Percentiles rank a stretch among this genome's conserved stretches.
Conservation (phyloP, 148 eudicot species). For the Limonium bicolor region DNA sequence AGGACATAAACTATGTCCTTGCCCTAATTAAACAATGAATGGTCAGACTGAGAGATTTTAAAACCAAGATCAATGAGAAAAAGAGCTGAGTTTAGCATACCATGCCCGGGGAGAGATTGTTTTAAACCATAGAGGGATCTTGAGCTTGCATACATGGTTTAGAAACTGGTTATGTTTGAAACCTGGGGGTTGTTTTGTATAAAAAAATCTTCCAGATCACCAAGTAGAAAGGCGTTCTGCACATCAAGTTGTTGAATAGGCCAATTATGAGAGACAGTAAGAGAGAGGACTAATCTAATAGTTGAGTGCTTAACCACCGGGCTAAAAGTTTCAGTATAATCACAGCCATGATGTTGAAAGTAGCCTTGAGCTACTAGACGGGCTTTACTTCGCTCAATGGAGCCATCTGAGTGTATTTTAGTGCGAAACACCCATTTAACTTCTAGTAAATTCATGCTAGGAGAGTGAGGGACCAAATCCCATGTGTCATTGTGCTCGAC, state of each 20-base stretch:
- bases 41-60: too few relatives aligned
- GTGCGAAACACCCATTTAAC: not conserved
- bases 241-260: too few relatives aligned
- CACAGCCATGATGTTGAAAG: not conserved
- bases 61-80: too few relatives aligned
- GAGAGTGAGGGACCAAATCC: not conserved
- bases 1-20: too few relatives aligned
- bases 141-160: not conserved
- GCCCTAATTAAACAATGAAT: too few relatives aligned
- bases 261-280: not conserved
- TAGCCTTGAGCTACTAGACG: not conserved
- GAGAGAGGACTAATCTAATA: too few relatives aligned
- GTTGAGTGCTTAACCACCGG: not conserved
- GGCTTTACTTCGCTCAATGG: too few relatives aligned
- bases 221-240: not conserved
- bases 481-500: not conserved
- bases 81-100: not conserved
- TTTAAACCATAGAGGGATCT: not conserved
- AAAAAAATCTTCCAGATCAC: not conserved
- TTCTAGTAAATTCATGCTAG: not conserved
- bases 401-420: not conserved
- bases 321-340: not conserved
- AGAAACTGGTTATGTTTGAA: not conserved
- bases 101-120: not conserved
- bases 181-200: not conserved